phyloP scores from a whole-genome alignment of 2,329 filamentous ascomycete species.

The Paramyrothecium sp. region DNA sequence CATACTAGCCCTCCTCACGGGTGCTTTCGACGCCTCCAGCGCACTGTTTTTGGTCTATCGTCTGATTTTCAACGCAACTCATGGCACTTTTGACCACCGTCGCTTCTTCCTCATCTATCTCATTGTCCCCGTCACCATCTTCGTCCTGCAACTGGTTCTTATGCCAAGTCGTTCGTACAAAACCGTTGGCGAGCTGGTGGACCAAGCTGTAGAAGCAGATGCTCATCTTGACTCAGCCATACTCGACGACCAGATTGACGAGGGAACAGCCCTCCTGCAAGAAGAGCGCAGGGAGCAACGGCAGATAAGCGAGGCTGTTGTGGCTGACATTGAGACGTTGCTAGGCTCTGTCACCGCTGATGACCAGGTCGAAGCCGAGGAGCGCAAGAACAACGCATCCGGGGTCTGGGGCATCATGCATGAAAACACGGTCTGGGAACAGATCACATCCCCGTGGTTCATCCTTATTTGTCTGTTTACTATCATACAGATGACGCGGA shows the following conservation, averaged over 20 bases:
- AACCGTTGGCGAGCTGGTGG: constrained; percentile 78
- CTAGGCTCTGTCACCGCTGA: constrained; percentile 63
- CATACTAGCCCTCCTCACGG: constrained; percentile 78
- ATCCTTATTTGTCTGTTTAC: constrained; percentile 81
- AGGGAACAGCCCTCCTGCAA: constrained; percentile 52
- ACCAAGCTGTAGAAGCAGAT: constrained; percentile 60
- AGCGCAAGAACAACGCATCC: constrained; percentile 65
- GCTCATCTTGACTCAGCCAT: constrained; percentile 24
- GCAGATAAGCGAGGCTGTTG: constrained; percentile 59
- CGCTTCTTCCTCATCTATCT: constrained; percentile 74
- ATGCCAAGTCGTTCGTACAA: constrained; percentile 80
- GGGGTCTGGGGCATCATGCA: constrained; percentile 90
- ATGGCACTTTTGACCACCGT: constrained; percentile 55
- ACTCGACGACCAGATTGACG: constrained; percentile 56
- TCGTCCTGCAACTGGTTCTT: constrained; percentile 64
- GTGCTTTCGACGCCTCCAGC: constrained; percentile 80
- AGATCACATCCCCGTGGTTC: constrained; percentile 82
- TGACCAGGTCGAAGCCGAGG: constrained; percentile 64
- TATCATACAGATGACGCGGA: constrained; percentile 71
- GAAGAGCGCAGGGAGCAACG: constrained; percentile 59
- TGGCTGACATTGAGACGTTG: constrained; percentile 71
- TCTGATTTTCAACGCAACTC: constrained; percentile 62
- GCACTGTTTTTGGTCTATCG: constrained; percentile 76
- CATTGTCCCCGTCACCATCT: constrained; percentile 65
- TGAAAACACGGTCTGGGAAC: constrained; percentile 64